Evolutionary conservation across 2,329 filamentous ascomycete species (phyloP).

Genomic region (Mollisia scopiformis): DNA sequence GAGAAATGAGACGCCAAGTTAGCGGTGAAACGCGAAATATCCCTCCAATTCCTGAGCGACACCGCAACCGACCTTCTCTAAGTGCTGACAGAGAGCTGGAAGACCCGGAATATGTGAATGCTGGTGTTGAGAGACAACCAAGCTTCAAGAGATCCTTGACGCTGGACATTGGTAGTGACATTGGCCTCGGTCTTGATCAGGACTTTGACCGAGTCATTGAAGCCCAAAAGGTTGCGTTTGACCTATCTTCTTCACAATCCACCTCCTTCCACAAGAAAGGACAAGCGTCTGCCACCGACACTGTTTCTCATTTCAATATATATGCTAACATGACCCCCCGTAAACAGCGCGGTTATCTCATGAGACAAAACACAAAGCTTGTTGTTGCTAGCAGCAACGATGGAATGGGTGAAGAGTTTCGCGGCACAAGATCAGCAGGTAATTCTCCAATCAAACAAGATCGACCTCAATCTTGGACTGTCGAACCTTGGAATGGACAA

Average conservation of each 20-base stretch:
- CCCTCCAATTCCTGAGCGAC: conserved; percentile 63
- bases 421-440: conserved; percentile 60
- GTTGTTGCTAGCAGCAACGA: conserved; percentile 79
- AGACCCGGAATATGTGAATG: conserved; percentile 30
- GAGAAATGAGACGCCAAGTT: conserved; percentile 81
- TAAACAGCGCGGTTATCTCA: conserved; percentile 94
- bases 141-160: conserved; percentile 84
- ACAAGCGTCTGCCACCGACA: conserved; percentile 47
- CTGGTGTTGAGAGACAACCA: conserved; percentile 55
- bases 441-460: conserved; percentile 75
- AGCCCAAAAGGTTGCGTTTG: conserved; percentile 86
- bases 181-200: conserved; percentile 83
- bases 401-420: conserved; percentile 63
- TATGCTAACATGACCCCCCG: conserved; percentile 65
- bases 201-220: conserved; percentile 97
- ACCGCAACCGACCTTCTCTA: conserved; percentile 57
- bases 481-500: conserved; percentile 94
- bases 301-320: conserved; percentile 14
- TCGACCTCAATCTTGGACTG: conserved; percentile 90
- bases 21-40: conserved; percentile 70
- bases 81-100: conserved; percentile 43
- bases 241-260: conserved; percentile 32
- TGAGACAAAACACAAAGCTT: conserved; percentile 98
- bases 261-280: conserved; percentile 34
- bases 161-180: conserved; percentile 71